Evolutionary conservation across 345 rosid species (phyloP).

Genomic region (Dimocarpus longan): DNA sequence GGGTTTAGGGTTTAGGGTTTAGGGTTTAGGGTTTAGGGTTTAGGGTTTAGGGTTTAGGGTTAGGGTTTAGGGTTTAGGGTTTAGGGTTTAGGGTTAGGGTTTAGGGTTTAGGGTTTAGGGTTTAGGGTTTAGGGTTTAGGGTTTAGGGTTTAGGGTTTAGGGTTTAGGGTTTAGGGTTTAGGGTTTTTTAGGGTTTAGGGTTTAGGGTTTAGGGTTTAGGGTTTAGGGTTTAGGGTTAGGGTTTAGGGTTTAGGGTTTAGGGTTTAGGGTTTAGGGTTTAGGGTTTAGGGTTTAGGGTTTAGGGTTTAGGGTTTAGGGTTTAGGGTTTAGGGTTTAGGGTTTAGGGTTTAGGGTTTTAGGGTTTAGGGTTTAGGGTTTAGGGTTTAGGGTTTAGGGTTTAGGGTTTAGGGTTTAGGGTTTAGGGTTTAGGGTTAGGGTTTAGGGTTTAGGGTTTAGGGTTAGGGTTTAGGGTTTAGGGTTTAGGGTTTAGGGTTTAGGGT

Average conservation of each 20-base stretch:
- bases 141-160: too few relatives aligned
- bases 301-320: constrained; percentile 23
- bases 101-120: too few relatives aligned
- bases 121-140: too few relatives aligned
- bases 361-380: constrained; percentile 21
- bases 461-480: constrained; percentile 32
- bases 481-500: constrained; percentile 39
- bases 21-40: too few relatives aligned
- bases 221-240: constrained; percentile 25
- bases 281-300: constrained; percentile 29
- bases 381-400: constrained; percentile 27
- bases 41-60: too few relatives aligned
- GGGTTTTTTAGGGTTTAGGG: too few relatives aligned
- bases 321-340: too few relatives aligned
- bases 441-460: too few relatives aligned
- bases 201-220: constrained; percentile 32
- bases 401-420: constrained; percentile 33
- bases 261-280: constrained; percentile 25
- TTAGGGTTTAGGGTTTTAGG: too few relatives aligned
- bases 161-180: too few relatives aligned
- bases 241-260: constrained; percentile 27
- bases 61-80: too few relatives aligned
- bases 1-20: too few relatives aligned
- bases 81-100: constrained; percentile 27
- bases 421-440: constrained; percentile 31